A percentile compares a stretch with the other conserved stretches of the same genome.
phyloP scores from a whole-genome alignment of 192 early-diverging fungal species.

The Pecoramyces ruminantium region DNA sequence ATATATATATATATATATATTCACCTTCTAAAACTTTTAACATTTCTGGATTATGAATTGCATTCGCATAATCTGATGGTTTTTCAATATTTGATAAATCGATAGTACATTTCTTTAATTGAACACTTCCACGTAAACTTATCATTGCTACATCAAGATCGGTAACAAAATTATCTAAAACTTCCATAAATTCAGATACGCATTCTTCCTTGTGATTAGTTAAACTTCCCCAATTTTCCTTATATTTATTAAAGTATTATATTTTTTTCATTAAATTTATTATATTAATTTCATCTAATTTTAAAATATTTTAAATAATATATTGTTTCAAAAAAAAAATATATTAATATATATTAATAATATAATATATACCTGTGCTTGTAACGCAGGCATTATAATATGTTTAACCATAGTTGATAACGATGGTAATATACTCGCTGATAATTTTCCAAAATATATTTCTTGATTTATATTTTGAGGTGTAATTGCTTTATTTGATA shows the following conservation, averaged over 20 bases:
- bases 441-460: constrained; percentile 28
- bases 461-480: constrained; percentile 30
- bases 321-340: too few relatives aligned
- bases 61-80: constrained; percentile 34
- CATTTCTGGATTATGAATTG: constrained; percentile 34
- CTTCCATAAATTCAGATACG: constrained; percentile 34
- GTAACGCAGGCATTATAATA: constrained; percentile 33
- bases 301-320: too few relatives aligned
- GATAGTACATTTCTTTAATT: constrained; percentile 25
- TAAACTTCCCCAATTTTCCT: constrained; percentile 46
- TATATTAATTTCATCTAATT: too few relatives aligned
- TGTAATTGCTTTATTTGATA: constrained; percentile 34
- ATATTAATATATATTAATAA: background rate
- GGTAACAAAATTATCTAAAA: constrained; percentile 31
- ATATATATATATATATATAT: background rate
- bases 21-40: constrained; percentile 33
- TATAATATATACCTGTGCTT: constrained; percentile 22
- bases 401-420: constrained; percentile 39
- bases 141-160: constrained; percentile 50
- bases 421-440: constrained; percentile 29
- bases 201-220: constrained; percentile 25
- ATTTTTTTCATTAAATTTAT: too few relatives aligned
- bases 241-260: too few relatives aligned
- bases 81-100: constrained; percentile 38
- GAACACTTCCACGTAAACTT: constrained; percentile 41